Conservation (phyloP, 163 green algal species). For the Scenedesmus sp. region DNA sequence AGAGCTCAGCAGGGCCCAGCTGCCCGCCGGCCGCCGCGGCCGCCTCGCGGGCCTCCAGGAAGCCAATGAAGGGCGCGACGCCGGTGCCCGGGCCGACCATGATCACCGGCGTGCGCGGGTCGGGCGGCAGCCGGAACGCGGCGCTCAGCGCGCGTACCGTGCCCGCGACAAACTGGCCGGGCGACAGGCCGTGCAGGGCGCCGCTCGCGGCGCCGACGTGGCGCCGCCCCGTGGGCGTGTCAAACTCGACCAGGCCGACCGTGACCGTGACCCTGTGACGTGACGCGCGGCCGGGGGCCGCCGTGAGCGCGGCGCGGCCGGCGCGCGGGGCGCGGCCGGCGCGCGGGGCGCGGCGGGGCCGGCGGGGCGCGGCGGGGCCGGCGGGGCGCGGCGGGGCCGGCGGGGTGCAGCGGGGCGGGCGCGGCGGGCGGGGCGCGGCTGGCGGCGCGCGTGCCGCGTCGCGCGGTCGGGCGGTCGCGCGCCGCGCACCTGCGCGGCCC, state of each 20-base stretch:
- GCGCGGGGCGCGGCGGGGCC: too few species aligned
- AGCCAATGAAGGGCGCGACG: constrained; percentile 90
- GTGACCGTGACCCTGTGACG: constrained; percentile 56
- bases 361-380: too few species aligned
- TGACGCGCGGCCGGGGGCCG: too few species aligned
- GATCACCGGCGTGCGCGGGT: constrained; percentile 75
- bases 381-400: too few species aligned
- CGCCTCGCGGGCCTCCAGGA: constrained; percentile 81
- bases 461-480: too few species aligned
- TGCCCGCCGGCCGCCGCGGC: background rate
- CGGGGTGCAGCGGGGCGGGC: too few species aligned
- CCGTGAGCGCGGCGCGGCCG: too few species aligned
- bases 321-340: too few species aligned
- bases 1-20: constrained; percentile 84
- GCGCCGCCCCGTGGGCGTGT: constrained; percentile 62
- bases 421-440: too few species aligned
- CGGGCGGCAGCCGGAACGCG: constrained; percentile 80
- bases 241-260: constrained; percentile 61
- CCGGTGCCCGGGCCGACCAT: constrained; percentile 95
- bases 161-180: constrained; percentile 9
- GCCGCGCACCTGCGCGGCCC: constrained; percentile 21
- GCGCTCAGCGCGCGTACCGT: constrained; percentile 56
- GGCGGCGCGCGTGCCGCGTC: too few species aligned
- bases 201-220: constrained; percentile 74
- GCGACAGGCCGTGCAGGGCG: constrained; percentile 47